phyloP scores from a whole-genome alignment of 176 grass and related monocot species.

The Aegilops tauschii region DNA sequence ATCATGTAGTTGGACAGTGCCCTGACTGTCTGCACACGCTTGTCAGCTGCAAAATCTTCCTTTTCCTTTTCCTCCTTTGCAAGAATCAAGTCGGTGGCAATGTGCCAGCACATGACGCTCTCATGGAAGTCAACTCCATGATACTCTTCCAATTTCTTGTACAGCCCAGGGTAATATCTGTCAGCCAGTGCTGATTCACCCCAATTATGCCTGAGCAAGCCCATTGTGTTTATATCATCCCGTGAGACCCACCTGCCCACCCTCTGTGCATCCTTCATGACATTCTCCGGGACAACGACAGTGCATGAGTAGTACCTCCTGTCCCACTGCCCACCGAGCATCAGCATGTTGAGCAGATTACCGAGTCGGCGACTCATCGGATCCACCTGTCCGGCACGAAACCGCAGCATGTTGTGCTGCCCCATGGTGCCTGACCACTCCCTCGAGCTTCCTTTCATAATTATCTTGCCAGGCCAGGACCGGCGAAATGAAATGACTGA shows the following conservation, averaged over 20 bases:
- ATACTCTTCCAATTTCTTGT: not conserved
- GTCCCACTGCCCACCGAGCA: not conserved
- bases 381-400: not conserved
- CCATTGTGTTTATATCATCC: not conserved
- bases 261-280: not conserved
- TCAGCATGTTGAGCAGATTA: not conserved
- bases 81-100: not conserved
- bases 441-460: not conserved
- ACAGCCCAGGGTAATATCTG: not conserved
- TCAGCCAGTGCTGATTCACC: not conserved
- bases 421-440: conserved; percentile 17
- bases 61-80: not conserved
- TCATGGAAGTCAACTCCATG: conserved; percentile 21
- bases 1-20: too few relatives aligned
- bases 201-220: conserved; percentile 13
- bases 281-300: not conserved
- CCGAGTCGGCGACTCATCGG: not conserved
- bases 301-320: not conserved
- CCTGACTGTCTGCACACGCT: too few relatives aligned
- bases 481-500: not conserved
- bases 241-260: not conserved
- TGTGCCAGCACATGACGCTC: conserved; percentile 7
- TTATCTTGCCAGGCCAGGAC: not conserved
- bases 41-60: too few relatives aligned
- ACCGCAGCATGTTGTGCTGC: conserved; percentile 1